Conservation (phyloP, 768 basidiomycete genomes). For the Termitomyces sp. region DNA sequence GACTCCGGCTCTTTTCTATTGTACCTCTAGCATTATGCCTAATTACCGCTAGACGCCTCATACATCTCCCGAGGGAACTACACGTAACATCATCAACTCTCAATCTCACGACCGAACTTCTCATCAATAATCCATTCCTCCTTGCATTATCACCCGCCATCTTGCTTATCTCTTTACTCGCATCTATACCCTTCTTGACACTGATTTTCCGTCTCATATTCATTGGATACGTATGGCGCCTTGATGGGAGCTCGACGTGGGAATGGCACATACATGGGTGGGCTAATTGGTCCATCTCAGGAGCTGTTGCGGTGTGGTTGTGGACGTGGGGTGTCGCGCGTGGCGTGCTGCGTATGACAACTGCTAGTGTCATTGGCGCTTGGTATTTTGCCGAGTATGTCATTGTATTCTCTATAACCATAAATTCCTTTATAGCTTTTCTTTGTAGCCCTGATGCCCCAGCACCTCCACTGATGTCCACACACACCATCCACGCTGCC, state of each 20-base stretch:
- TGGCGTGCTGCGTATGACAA: conserved; percentile 69
- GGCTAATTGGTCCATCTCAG: conserved; percentile 39
- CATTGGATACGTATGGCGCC: conserved; percentile 43
- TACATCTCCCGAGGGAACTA: conserved; percentile 65
- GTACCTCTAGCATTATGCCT: conserved; percentile 67
- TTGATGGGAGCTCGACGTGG: conserved; percentile 16
- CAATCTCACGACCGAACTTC: conserved; percentile 59
- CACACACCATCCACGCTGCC: conserved; percentile 72
- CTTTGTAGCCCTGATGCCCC: conserved; percentile 25
- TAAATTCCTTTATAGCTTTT: not conserved
- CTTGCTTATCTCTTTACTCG: conserved; percentile 59
- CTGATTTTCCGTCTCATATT: conserved; percentile 75
- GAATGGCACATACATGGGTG: conserved; percentile 38
- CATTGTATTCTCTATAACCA: not conserved
- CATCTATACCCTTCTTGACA: conserved; percentile 75
- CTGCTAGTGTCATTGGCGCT: conserved; percentile 80
- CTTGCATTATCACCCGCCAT: conserved; percentile 71
- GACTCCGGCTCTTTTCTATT: conserved; percentile 74
- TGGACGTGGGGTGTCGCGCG: conserved; percentile 78
- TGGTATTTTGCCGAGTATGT: conserved; percentile 78
- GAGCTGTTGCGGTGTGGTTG: conserved; percentile 61
- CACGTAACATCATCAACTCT: conserved; percentile 58
- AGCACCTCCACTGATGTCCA: conserved; percentile 49
- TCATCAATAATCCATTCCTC: conserved; percentile 70
- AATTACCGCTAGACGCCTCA: conserved; percentile 65